Conservation (phyloP, 2,329 filamentous ascomycete genomes). For the Macrophomina tecta region DNA sequence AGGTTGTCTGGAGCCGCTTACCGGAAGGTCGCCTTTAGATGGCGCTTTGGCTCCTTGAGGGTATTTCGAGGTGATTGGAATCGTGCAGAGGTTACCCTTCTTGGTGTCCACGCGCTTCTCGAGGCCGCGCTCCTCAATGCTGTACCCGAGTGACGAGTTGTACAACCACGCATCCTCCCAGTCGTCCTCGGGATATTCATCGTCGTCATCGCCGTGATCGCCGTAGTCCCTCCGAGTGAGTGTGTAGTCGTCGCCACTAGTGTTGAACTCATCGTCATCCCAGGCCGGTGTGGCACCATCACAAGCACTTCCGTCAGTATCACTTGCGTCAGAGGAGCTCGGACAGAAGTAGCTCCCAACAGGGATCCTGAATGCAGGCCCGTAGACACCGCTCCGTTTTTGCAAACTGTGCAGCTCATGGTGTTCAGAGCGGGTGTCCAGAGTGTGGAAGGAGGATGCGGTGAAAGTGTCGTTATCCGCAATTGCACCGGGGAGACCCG, state of each 20-base stretch:
- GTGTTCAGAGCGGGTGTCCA: neutral
- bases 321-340: neutral
- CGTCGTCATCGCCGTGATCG: too few relatives aligned
- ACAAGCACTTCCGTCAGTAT: neutral
- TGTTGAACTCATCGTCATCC: neutral
- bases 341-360: neutral
- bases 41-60: neutral
- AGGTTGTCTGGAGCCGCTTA: neutral
- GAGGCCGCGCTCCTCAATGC: too few relatives aligned
- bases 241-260: neutral
- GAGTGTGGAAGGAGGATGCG: neutral
- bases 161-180: too few relatives aligned
- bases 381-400: neutral
- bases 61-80: neutral
- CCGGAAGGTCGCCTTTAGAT: neutral
- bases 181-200: too few relatives aligned
- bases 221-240: too few relatives aligned
- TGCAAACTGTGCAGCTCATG: neutral
- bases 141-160: too few relatives aligned
- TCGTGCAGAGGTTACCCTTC: neutral
- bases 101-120: neutral
- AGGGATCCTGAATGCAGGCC: neutral
- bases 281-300: neutral
- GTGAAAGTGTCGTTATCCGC: neutral
- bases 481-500: neutral